Conservation (phyloP, 2,329 filamentous ascomycete species). For the Colletotrichum tofieldiae region DNA sequence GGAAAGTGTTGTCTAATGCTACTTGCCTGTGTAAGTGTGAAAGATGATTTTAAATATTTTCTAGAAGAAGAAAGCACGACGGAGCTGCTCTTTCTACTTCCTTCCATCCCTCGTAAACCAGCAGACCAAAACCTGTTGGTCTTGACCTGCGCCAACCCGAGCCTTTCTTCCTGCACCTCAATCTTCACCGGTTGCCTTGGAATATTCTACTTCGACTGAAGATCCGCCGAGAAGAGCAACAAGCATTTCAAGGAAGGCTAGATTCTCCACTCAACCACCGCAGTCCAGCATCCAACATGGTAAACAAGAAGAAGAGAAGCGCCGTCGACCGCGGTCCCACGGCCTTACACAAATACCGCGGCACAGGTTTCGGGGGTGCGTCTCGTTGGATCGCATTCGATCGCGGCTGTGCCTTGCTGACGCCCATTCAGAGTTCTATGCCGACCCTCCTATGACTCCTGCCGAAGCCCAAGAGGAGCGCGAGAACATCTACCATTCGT, state of each 20-base stretch:
- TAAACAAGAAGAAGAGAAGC: slow-evolving; percentile 43
- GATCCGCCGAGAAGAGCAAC: neutral
- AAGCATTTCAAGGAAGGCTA: neutral
- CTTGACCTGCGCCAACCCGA: neutral
- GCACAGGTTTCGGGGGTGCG: slow-evolving; percentile 80
- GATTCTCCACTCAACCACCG: neutral
- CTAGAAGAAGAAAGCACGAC: neutral
- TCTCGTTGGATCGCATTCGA: slow-evolving; percentile 14
- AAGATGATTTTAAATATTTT: too few relatives aligned
- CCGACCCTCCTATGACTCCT: slow-evolving; percentile 84
- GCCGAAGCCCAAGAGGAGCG: slow-evolving; percentile 76
- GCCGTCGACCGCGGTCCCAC: slow-evolving; percentile 55
- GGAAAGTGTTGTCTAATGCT: neutral
- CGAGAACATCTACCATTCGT: slow-evolving; percentile 76
- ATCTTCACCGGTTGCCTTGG: neutral
- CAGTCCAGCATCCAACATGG: slow-evolving; percentile 10
- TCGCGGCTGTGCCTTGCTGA: slow-evolving; percentile 39
- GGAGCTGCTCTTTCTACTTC: neutral
- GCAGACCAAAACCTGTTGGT: too few relatives aligned
- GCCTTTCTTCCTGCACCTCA: neutral
- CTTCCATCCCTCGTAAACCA: too few relatives aligned
- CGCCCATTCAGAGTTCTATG: slow-evolving; percentile 74
- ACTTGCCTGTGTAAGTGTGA: neutral
- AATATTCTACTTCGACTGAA: neutral
- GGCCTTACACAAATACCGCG: slow-evolving; percentile 59